These are phyloP conservation scores for Exsudoporus frostii DNA, from an alignment of 768 basidiomycete genomes.

Conservation along the genomic window DNA sequence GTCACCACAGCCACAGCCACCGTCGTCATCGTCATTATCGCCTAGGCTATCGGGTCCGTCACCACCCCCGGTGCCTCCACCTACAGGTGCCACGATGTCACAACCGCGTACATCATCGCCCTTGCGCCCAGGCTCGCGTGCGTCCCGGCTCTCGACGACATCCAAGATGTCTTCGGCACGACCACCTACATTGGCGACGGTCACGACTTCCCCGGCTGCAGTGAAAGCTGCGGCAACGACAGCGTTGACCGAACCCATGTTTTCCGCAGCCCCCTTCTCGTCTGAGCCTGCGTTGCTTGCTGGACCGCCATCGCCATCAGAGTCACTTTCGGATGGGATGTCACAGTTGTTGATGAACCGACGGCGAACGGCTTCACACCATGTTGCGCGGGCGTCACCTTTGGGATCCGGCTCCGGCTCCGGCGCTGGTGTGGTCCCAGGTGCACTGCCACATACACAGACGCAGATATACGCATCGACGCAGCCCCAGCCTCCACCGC, in stretches of 20 bases:
- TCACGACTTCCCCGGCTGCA: conserved; percentile 37
- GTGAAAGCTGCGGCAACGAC: conserved; percentile 67
- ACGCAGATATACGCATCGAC: background rate
- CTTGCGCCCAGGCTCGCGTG: conserved; percentile 67
- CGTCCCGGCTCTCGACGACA: conserved; percentile 64
- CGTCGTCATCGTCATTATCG: conserved; percentile 14
- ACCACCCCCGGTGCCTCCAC: conserved; percentile 16
- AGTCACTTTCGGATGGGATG: conserved; percentile 61
- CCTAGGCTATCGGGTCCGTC: conserved; percentile 1
- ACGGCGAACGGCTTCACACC: conserved; percentile 59
- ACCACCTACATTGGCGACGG: conserved; percentile 55
- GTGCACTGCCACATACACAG: conserved; percentile 4
- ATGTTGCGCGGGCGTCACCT: conserved; percentile 50
- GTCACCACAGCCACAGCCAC: conserved; percentile 35
- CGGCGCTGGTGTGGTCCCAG: background rate
- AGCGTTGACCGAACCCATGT: conserved; percentile 56
- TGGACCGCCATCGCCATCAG: conserved; percentile 57
- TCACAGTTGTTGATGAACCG: conserved; percentile 43
- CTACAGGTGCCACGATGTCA: conserved; percentile 35
- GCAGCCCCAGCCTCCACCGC: conserved; percentile 20
- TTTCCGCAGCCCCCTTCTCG: conserved; percentile 43
- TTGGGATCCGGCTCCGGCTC: conserved; percentile 28
- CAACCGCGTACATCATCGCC: conserved; percentile 46
- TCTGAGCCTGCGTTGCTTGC: conserved; percentile 27
- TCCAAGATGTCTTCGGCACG: conserved; percentile 67